Percentiles rank a stretch among this genome's conserved stretches.
Evolutionary conservation across 352 stramenopile genomes (phyloP).

Genomic region (Globisporangium okanoganense): DNA sequence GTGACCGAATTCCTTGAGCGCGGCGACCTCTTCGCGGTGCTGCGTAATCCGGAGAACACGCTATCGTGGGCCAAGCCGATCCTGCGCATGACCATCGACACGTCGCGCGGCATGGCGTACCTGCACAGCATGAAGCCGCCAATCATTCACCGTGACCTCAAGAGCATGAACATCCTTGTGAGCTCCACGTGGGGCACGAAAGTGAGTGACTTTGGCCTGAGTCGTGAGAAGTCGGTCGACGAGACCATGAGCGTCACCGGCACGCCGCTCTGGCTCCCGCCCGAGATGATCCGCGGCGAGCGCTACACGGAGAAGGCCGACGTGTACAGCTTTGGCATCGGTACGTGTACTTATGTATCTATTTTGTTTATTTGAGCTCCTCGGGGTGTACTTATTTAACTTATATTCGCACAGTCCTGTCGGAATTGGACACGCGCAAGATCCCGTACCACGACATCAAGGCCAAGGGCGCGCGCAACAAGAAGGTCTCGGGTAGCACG

Average conservation of each 20-base stretch:
- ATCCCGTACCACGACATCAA: slow-evolving; percentile 89
- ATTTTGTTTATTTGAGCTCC: not conserved
- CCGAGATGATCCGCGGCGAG: slow-evolving; percentile 88
- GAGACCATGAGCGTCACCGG: slow-evolving; percentile 93
- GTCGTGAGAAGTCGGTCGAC: slow-evolving; percentile 93
- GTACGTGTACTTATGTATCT: slow-evolving; percentile 25
- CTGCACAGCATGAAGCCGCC: slow-evolving; percentile 96
- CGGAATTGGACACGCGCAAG: slow-evolving; percentile 81
- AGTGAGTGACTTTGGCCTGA: slow-evolving; percentile 97
- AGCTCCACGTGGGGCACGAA: slow-evolving; percentile 89
- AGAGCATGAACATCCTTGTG: slow-evolving; percentile 91
- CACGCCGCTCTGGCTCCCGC: slow-evolving; percentile 79
- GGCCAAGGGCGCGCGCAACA: slow-evolving; percentile 75
- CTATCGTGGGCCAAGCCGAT: slow-evolving; percentile 86
- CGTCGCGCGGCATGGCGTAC: slow-evolving; percentile 95
- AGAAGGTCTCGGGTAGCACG: slow-evolving; percentile 81
- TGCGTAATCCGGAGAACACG: slow-evolving; percentile 77
- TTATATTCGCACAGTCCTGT: slow-evolving; percentile 45
- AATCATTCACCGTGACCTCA: slow-evolving; percentile 99
- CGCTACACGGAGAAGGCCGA: slow-evolving; percentile 87
- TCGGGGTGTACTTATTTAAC: slow-evolving; percentile 9
- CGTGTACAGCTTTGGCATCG: slow-evolving; percentile 87
- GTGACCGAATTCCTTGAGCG: slow-evolving; percentile 86
- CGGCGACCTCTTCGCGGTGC: slow-evolving; percentile 77
- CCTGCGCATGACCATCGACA: slow-evolving; percentile 87